These are phyloP conservation scores for Ceriops zippeliana DNA, from an alignment of 345 rosid genomes.

Conservation along the genomic window DNA sequence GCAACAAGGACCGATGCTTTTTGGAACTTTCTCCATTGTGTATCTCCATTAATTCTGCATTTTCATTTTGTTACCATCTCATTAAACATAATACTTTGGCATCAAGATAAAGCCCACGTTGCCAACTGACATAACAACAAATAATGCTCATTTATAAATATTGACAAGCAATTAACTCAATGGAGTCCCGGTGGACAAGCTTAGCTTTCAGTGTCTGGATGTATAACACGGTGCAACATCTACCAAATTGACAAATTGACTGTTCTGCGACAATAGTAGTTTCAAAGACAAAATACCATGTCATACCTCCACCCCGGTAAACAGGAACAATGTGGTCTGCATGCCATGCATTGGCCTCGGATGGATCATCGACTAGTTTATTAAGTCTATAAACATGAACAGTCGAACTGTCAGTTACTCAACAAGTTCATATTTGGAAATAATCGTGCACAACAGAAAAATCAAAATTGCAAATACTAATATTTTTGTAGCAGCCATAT, in stretches of 20 bases:
- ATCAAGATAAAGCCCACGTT: too few species aligned
- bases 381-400: conserved; percentile 51
- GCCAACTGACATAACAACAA: too few species aligned
- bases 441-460: background rate
- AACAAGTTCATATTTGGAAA: background rate
- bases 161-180: too few species aligned
- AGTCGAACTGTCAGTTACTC: conserved; percentile 12
- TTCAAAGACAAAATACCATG: conserved; percentile 1
- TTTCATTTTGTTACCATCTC: too few species aligned
- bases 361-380: conserved; percentile 70
- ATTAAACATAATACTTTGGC: too few species aligned
- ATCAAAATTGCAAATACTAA: background rate
- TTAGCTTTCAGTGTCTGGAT: background rate
- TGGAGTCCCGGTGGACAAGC: background rate
- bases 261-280: background rate
- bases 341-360: conserved; percentile 91
- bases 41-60: too few species aligned
- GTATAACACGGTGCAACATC: background rate
- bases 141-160: too few species aligned
- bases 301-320: conserved; percentile 83
- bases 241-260: background rate
- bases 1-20: too few species aligned
- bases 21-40: too few species aligned
- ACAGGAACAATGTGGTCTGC: conserved; percentile 94
- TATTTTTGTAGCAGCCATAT: background rate